Conservation (phyloP, 2,329 filamentous ascomycete genomes). For the Penicillium vulpinum region DNA sequence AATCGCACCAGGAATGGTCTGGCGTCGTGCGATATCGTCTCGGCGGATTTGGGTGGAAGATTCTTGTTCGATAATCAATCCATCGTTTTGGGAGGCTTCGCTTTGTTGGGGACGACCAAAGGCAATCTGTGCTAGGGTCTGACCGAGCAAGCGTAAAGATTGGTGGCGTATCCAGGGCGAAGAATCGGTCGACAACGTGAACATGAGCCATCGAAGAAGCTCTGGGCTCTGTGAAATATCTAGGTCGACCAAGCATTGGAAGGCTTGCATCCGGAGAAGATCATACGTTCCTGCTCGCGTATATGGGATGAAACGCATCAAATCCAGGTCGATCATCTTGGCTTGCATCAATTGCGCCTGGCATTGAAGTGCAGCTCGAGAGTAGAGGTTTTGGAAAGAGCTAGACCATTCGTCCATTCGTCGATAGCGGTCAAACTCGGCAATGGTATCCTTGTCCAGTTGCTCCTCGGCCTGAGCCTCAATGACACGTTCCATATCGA, state of each 20-base stretch:
- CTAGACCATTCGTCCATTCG: slow-evolving; percentile 67
- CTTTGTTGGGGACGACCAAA: slow-evolving; percentile 51
- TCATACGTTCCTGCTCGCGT: slow-evolving; percentile 61
- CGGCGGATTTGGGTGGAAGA: slow-evolving; percentile 53
- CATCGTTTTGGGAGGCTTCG: slow-evolving; percentile 37
- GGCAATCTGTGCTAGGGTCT: slow-evolving; percentile 59
- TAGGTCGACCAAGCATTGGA: slow-evolving; percentile 58
- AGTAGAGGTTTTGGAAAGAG: slow-evolving; percentile 65
- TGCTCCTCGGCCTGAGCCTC: slow-evolving; percentile 55
- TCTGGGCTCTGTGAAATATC: slow-evolving; percentile 54
- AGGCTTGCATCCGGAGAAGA: slow-evolving; percentile 60
- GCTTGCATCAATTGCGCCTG: slow-evolving; percentile 56
- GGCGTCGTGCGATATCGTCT: slow-evolving; percentile 55
- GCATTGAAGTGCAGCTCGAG: slow-evolving; percentile 62
- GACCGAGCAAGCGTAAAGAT: slow-evolving; percentile 55
- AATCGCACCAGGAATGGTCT: slow-evolving; percentile 60
- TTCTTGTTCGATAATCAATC: slow-evolving; percentile 61
- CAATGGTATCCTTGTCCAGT: slow-evolving; percentile 58
- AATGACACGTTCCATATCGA: slow-evolving; percentile 49
- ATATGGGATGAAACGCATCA: slow-evolving; percentile 62
- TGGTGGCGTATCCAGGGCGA: slow-evolving; percentile 59
- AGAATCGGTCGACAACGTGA: slow-evolving; percentile 56
- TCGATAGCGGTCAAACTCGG: slow-evolving; percentile 63
- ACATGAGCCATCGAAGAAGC: slow-evolving; percentile 58
- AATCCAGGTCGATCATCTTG: slow-evolving; percentile 53